Evolutionary conservation across 1,284 basidiomycete genomes (phyloP).

Genomic region (Boletellus dicymbophilus): DNA sequence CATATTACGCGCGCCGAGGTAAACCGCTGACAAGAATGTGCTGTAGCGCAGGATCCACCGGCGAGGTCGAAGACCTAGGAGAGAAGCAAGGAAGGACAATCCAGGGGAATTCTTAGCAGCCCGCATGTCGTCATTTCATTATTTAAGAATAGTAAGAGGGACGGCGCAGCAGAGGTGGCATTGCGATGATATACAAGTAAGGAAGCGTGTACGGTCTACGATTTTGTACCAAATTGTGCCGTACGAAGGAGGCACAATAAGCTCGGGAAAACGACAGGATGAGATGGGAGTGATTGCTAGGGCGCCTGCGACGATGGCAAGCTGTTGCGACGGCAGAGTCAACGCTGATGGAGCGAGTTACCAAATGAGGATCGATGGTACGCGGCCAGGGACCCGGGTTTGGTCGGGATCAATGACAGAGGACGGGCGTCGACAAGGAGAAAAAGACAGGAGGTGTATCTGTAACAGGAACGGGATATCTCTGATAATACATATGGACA

Average conservation of each 20-base stretch:
- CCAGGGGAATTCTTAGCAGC: conserved; percentile 18
- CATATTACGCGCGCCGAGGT: too few species aligned
- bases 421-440: too few species aligned
- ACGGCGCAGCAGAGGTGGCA: conserved; percentile 31
- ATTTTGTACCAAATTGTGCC: conserved; percentile 1
- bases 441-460: too few species aligned
- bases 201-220: too few species aligned
- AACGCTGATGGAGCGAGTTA: conserved; percentile 9
- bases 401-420: conserved; percentile 22
- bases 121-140: conserved; percentile 32
- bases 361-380: too few species aligned
- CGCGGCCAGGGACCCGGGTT: too few species aligned
- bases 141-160: conserved; percentile 5
- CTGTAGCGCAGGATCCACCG: conserved; percentile 30
- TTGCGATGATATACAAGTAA: too few species aligned
- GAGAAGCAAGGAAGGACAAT: conserved; percentile 28
- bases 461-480: too few species aligned
- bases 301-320: conserved; percentile 11
- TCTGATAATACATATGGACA: too few species aligned
- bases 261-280: too few species aligned
- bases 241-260: conserved; percentile 21
- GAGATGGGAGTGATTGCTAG: too few species aligned
- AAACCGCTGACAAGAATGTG: too few species aligned
- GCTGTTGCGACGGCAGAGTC: conserved; percentile 12
- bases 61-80: conserved; percentile 22